Evolutionary conservation across 352 stramenopile species (phyloP).

Genomic region (Phytophthora capsici): DNA sequence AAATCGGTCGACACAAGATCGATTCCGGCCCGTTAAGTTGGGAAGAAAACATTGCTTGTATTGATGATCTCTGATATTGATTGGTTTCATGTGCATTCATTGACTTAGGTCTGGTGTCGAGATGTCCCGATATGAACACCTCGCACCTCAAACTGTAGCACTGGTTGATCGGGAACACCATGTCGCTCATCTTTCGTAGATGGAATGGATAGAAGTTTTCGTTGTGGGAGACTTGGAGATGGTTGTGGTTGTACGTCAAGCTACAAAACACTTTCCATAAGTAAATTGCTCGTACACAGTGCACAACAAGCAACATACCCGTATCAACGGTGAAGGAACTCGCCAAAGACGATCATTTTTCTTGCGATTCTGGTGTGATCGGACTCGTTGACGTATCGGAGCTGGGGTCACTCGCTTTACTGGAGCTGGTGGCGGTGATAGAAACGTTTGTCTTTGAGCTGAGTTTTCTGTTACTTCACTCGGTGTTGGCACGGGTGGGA

Average conservation of each 20-base stretch:
- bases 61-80: neutral
- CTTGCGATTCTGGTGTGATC: neutral
- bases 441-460: no score
- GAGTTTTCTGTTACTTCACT: neutral
- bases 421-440: constrained; percentile 7
- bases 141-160: constrained; percentile 16
- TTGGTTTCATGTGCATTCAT: no score
- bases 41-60: neutral
- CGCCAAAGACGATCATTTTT: neutral
- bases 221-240: constrained; percentile 1
- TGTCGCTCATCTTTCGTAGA: constrained; percentile 17
- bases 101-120: no score
- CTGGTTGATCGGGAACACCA: neutral
- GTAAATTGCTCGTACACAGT: neutral
- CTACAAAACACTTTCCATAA: neutral
- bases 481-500: neutral
- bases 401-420: neutral
- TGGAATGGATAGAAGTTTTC: constrained; percentile 11
- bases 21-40: neutral
- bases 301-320: constrained; percentile 4
- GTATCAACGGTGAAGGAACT: constrained; percentile 13
- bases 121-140: constrained; percentile 16
- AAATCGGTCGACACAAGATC: neutral
- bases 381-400: neutral
- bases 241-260: constrained; percentile 23